Evolutionary conservation across 2,329 filamentous ascomycete species (phyloP).

Genomic region (Exophiala sp.): DNA sequence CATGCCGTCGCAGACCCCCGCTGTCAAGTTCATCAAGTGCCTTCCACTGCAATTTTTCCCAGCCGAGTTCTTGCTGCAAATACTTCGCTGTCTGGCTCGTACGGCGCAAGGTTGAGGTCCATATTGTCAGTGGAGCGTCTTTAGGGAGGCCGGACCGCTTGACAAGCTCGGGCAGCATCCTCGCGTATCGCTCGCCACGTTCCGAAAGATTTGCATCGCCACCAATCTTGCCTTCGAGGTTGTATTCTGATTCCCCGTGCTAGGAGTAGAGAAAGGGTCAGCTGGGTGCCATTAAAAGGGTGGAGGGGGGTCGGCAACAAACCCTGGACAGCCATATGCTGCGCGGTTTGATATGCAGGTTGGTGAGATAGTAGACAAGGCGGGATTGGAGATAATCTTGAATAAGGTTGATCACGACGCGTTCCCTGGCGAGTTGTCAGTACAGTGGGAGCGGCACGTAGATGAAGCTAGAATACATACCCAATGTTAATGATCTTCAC

Average conservation of each 20-base stretch:
- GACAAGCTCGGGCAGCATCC: constrained; percentile 76
- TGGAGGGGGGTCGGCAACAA: constrained; percentile 51
- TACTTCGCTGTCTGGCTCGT: constrained; percentile 88
- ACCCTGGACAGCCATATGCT: constrained; percentile 88
- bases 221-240: constrained; percentile 83
- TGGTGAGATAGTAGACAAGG: constrained; percentile 97
- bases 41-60: constrained; percentile 97
- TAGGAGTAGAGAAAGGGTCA: constrained; percentile 35
- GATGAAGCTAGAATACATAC: constrained; percentile 49
- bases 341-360: constrained; percentile 91
- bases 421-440: constrained; percentile 33
- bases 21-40: constrained; percentile 95
- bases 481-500: constrained; percentile 97
- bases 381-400: constrained; percentile 94
- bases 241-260: constrained; percentile 94
- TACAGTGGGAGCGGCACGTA: neutral
- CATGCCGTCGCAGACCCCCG: constrained; percentile 89
- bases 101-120: constrained; percentile 70
- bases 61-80: constrained; percentile 61
- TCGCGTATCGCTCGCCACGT: constrained; percentile 81
- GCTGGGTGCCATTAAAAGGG: neutral
- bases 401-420: constrained; percentile 97
- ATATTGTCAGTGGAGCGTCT: constrained; percentile 60
- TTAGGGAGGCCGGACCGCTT: constrained; percentile 74
- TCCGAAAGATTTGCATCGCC: constrained; percentile 82